phyloP scores from a whole-genome alignment of 75 land plant genomes.

The Sequoia sempervirens region DNA sequence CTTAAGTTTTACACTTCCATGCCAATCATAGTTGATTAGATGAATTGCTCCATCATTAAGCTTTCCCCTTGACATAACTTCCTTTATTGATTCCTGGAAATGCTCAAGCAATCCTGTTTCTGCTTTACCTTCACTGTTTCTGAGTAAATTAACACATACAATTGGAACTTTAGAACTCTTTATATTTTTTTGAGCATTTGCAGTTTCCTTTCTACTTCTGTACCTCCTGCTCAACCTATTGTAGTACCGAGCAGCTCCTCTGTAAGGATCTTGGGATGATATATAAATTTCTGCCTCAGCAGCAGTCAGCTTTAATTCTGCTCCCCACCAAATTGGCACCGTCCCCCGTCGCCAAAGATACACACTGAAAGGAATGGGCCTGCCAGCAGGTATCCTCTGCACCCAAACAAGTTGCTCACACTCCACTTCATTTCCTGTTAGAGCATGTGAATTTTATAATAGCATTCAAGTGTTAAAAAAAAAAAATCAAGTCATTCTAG shows the following conservation, averaged over 20 bases:
- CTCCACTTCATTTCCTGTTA: constrained; percentile 93
- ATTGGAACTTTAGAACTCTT: constrained; percentile 52
- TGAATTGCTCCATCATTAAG: constrained; percentile 53
- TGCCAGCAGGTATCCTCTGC: constrained; percentile 28
- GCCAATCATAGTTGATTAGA: constrained; percentile 96
- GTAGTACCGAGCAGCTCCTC: constrained; percentile 70
- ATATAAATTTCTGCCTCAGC: constrained; percentile 98
- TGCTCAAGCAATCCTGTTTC: constrained; percentile 76
- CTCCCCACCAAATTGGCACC: constrained; percentile 99
- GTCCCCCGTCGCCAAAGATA: constrained; percentile 97
- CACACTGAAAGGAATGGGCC: constrained; percentile 67
- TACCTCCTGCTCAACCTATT: constrained; percentile 70
- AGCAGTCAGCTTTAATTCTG: constrained; percentile 84
- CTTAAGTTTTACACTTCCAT: constrained; percentile 66
- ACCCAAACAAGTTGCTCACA: constrained; percentile 98
- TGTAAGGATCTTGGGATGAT: constrained; percentile 68
- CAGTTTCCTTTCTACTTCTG: constrained; percentile 28
- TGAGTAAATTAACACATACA: constrained; percentile 81
- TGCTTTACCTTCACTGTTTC: constrained; percentile 79
- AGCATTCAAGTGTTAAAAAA: neutral
- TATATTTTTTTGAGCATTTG: constrained; percentile 22
- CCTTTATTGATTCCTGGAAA: constrained; percentile 76
- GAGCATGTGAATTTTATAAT: constrained; percentile 3
- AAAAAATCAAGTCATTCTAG: neutral
- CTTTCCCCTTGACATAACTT: constrained; percentile 44